Conservation (phyloP, 768 basidiomycete genomes). For the Mycena crocata region DNA sequence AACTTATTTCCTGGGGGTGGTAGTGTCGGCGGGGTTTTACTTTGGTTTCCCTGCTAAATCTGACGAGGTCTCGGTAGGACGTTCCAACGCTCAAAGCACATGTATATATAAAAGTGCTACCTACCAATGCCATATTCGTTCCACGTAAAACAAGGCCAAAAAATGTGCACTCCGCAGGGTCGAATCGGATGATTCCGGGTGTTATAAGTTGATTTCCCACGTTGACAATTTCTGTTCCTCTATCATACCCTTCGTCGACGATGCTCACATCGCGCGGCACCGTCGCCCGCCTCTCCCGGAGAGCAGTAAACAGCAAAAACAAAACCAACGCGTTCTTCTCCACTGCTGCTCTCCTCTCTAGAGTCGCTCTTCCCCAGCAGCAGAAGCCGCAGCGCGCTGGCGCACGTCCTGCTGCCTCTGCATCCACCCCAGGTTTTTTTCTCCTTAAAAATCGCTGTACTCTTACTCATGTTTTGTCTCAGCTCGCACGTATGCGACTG, state of each 20-base stretch:
- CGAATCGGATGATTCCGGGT: conserved; percentile 15
- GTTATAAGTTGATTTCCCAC: conserved; percentile 10
- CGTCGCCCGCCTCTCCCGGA: conserved; percentile 88
- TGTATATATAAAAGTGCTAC: too few relatives aligned
- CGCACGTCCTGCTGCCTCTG: conserved; percentile 60
- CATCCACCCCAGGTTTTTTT: conserved; percentile 63
- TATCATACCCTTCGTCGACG: conserved; percentile 49
- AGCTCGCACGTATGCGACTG: conserved; percentile 93
- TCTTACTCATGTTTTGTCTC: conserved; percentile 28
- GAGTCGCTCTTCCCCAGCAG: conserved; percentile 59
- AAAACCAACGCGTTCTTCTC: conserved; percentile 86
- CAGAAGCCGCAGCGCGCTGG: conserved; percentile 54
- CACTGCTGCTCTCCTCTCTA: conserved; percentile 71
- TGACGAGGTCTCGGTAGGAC: too few relatives aligned
- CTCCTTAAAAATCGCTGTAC: background rate
- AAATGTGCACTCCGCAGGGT: too few relatives aligned
- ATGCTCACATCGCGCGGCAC: conserved; percentile 92
- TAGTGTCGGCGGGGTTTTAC: too few relatives aligned
- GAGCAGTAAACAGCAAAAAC: conserved; percentile 81
- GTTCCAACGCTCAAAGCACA: too few relatives aligned
- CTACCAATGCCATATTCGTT: too few relatives aligned
- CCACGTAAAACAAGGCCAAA: too few relatives aligned
- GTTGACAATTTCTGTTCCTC: conserved; percentile 14
- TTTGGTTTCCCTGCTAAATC: too few relatives aligned
- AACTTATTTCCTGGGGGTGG: too few relatives aligned